phyloP scores from a whole-genome alignment of 2,329 filamentous ascomycete genomes.

The Cercospora zeina region DNA sequence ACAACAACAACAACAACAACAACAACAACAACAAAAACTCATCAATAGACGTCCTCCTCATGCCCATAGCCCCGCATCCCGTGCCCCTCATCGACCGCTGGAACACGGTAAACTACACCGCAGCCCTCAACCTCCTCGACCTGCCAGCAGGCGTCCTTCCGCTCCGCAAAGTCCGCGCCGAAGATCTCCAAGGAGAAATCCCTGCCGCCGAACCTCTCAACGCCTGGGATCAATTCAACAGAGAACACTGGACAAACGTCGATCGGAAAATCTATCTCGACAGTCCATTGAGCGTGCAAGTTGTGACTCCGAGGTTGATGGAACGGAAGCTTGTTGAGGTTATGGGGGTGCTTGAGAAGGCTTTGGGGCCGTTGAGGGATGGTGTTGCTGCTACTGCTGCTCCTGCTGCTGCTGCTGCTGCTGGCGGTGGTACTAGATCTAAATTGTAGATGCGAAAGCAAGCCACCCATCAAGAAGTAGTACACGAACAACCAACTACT shows the following conservation, averaged over 20 bases:
- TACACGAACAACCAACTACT: too few relatives aligned
- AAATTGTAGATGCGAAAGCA: too few relatives aligned
- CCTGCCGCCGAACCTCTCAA: constrained; percentile 44
- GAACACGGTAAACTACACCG: constrained; percentile 63
- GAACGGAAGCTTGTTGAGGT: constrained; percentile 56
- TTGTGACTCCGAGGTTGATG: constrained; percentile 56
- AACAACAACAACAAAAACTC: constrained; percentile 21
- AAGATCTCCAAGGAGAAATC: constrained; percentile 55
- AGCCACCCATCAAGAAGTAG: too few relatives aligned
- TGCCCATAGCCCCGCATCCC: constrained; percentile 64
- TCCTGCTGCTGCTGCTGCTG: too few relatives aligned
- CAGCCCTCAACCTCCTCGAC: constrained; percentile 62
- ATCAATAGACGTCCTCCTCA: constrained; percentile 61
- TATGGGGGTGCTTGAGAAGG: constrained; percentile 57
- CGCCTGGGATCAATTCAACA: constrained; percentile 62
- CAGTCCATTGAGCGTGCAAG: constrained; percentile 58
- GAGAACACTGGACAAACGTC: constrained; percentile 57
- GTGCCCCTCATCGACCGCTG: constrained; percentile 63
- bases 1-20: constrained; percentile 38
- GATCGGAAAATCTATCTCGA: constrained; percentile 57
- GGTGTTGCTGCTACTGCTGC: too few relatives aligned
- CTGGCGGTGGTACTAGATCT: background rate
- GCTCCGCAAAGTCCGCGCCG: constrained; percentile 51
- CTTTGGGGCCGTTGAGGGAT: constrained; percentile 33
- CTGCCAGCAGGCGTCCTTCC: constrained; percentile 61